These are phyloP conservation scores for Phytophthora citrophthora DNA, from an alignment of 352 stramenopile species.

Conservation along the genomic window DNA sequence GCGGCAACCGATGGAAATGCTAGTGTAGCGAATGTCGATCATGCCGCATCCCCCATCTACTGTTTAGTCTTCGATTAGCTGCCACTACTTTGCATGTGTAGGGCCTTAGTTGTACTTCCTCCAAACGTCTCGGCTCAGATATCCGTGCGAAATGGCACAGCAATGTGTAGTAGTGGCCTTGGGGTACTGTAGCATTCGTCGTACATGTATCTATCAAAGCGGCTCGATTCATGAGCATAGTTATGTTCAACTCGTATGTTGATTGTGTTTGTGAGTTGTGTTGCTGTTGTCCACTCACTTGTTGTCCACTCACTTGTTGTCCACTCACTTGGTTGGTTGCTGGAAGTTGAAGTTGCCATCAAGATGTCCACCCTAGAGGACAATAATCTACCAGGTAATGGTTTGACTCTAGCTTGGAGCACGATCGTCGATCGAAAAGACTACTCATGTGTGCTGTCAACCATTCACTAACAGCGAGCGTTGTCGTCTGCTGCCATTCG, in stretches of 20 bases:
- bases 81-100: slow-evolving; percentile 15
- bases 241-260: not conserved
- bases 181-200: not conserved
- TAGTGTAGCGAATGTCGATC: slow-evolving; percentile 51
- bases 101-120: slow-evolving; percentile 22
- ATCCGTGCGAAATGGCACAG: slow-evolving; percentile 8
- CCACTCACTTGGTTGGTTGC: slow-evolving; percentile 8
- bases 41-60: slow-evolving; percentile 12
- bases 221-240: no score
- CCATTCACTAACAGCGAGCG: slow-evolving; percentile 6
- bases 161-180: no score
- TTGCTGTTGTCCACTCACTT: not conserved
- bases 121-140: slow-evolving; percentile 17
- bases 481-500: slow-evolving; percentile 6
- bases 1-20: slow-evolving; percentile 96
- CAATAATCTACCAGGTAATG: slow-evolving; percentile 18
- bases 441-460: not conserved
- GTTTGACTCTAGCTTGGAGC: not conserved
- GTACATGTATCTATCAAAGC: not conserved
- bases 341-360: slow-evolving; percentile 17
- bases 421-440: no score
- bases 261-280: not conserved
- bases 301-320: not conserved
- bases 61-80: slow-evolving; percentile 24
- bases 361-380: slow-evolving; percentile 16